Evolutionary conservation across 2,329 filamentous ascomycete genomes (phyloP).

Genomic region (Cytospora piceicola): DNA sequence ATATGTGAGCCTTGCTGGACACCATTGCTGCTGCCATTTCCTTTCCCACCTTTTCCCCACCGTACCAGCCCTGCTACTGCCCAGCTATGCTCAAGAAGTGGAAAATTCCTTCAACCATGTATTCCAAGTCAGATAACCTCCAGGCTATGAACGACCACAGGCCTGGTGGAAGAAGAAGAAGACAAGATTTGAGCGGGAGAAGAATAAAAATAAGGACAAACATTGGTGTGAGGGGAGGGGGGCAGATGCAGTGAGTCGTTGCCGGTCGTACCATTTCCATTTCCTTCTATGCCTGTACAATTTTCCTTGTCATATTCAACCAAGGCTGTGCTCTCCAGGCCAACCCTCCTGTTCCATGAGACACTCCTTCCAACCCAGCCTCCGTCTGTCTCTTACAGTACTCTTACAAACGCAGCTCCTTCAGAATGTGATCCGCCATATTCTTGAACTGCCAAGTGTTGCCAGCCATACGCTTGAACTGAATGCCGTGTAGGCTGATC

Average conservation of each 20-base stretch:
- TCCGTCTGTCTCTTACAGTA: not conserved
- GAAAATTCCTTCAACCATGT: constrained; percentile 3
- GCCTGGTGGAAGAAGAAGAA: not conserved
- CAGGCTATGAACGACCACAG: not conserved
- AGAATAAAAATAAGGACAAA: constrained; percentile 11
- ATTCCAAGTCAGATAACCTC: constrained; percentile 4
- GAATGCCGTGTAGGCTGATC: constrained; percentile 89
- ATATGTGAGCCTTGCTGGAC: constrained; percentile 22
- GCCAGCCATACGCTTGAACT: constrained; percentile 95
- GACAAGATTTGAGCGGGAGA: constrained; percentile 3
- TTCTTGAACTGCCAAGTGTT: constrained; percentile 99
- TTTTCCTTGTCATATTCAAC: constrained; percentile 12
- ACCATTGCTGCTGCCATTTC: constrained; percentile 9
- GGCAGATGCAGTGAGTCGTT: constrained; percentile 21
- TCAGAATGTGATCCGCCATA: constrained; percentile 94
- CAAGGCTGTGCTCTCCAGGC: not conserved
- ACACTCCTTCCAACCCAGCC: not conserved
- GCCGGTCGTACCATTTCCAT: constrained; percentile 17
- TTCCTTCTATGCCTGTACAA: constrained; percentile 12
- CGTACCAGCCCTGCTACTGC: not conserved
- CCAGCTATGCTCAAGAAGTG: constrained; percentile 6
- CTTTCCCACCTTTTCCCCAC: not conserved
- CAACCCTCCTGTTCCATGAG: constrained; percentile 2
- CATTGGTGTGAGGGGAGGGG: constrained; percentile 9
- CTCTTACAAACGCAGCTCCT: constrained; percentile 75